Base-by-base conservation (phyloP, 108 stramenopile genomes). In the Cyclotella cryptica region DNA sequence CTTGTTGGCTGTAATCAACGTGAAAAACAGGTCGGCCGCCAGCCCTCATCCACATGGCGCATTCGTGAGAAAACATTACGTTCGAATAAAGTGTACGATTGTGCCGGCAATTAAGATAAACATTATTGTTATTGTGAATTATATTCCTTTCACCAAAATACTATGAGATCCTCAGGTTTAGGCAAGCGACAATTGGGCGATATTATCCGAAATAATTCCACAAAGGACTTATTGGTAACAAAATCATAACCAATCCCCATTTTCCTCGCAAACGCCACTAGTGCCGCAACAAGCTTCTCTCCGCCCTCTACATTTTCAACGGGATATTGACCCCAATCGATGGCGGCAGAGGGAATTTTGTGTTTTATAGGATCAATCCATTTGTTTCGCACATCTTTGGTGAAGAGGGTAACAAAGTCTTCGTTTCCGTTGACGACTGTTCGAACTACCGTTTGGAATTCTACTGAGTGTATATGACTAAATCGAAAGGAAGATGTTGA, bases 171-270 rank as follows among this genome's bases (percentile, higher is more conserved):
- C 8, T 71, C 19, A 41, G 52, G 69, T 5, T 9, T 43, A n/a
- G 55, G 69, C 13, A 57, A 27, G 10, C 21, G 22, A 24, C 39
- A 71, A 1, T 42, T 21, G 8, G 69, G 69, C 1, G 69, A 53
- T 49, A 71, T 71, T 18, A 71, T 54, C 15, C 42, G 6, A 15
- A 71, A 71, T 5, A 71, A 40, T 26, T 71, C 39, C 35, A 57
- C 69, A 43, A 71, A 71, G 42, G 57, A 26, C 21, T 45, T 3
- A 24, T 71, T 71, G 11, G 39, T 18, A 43, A 71, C 69, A 27
- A 71, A 71, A 26, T 57, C 69, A 58, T 41, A 71, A 40, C 69
- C 69, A 22, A 71, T 27, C 5, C 69, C 69, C 52, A 47, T 65
- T 22, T 61, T 68, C 13, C 55, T 57, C 7, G 69, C 54, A 58